These are phyloP conservation scores for Coemansia sp. DNA, from an alignment of 192 early-diverging fungal genomes.

Conservation along the genomic window DNA sequence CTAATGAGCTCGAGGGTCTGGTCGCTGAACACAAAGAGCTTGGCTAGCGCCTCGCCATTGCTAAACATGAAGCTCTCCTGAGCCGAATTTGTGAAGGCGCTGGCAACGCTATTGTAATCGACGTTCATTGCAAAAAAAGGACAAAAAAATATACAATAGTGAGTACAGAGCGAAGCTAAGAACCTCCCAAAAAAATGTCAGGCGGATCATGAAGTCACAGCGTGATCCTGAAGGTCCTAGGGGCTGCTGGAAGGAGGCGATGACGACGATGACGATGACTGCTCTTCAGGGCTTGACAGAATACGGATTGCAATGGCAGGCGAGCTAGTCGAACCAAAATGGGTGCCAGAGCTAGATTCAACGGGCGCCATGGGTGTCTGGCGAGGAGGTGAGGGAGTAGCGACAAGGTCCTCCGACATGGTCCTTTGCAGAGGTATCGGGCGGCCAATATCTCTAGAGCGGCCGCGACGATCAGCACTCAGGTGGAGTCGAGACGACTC, in stretches of 20 bases:
- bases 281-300: background rate
- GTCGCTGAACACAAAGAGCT: constrained; percentile 43
- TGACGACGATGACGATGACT: background rate
- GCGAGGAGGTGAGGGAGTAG: background rate
- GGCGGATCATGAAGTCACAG: too few species aligned
- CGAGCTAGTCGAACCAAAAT: constrained; percentile 1
- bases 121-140: constrained; percentile 16
- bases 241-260: too few species aligned
- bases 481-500: background rate
- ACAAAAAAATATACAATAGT: background rate
- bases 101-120: constrained; percentile 25
- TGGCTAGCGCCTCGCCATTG: constrained; percentile 31
- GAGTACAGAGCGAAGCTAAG: background rate
- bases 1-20: constrained; percentile 13
- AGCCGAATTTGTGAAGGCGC: constrained; percentile 38
- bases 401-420: background rate
- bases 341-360: background rate
- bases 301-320: constrained; percentile 5
- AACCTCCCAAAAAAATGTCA: background rate
- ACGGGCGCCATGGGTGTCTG: background rate
- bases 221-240: too few species aligned
- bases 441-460: background rate
- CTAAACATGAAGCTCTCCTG: constrained; percentile 32
- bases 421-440: background rate
- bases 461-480: background rate